Base-by-base conservation (phyloP, 805 yeast species). In the Zygosaccharomyces kombuchaensis region DNA sequence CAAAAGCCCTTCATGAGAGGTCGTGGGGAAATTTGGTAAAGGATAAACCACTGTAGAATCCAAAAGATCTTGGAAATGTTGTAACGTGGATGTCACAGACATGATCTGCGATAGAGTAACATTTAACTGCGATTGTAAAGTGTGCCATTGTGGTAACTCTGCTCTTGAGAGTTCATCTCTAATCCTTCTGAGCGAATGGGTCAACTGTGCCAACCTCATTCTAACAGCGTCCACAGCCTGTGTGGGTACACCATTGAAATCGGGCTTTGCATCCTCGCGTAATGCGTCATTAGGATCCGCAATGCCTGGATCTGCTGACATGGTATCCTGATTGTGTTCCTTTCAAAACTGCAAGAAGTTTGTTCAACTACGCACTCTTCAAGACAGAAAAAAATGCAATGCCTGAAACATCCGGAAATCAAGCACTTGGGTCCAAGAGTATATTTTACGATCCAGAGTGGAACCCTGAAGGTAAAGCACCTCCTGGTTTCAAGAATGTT, bases 111-210 rank as follows among this genome's bases (percentile, higher is more conserved):
- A 85, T 26, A 90, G 64, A 7, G 88, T 76, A 22, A 90, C 87
- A 55, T 81, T 87, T 56, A 88, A 79, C 64, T 91, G 98, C 50
- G 83, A 81, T 58, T 87, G 96, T 16, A 91, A 68, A 2, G 85
- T 80, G 13, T 60, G 59, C 70, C 79, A 77, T 44, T 75, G 74
- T 8, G 78, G 77, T 23, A 73, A 60, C 39, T 65, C 69, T 7
- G 75, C 69, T 42, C 65, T 68, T 26, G 73, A 67, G 47, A 83
- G 65, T 34, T 80, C 81, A 19, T 73, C 75, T 52, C 77, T 77
- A 5, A 84, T 69, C 52, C 77, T 75, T 31, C 73, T 67, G 21
- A 84, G 65, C 0, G 89, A 80, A 53, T 80, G 82, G 1, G 82
- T 76, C 27, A 72, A 61, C 51, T 81, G 87, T 1, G 84, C 75